A percentile compares a stretch with the other conserved stretches of the same genome.
These are phyloP conservation scores for Moesziomyces sp. DNA, from an alignment of 1,284 basidiomycete genomes.

Conservation along the genomic window DNA sequence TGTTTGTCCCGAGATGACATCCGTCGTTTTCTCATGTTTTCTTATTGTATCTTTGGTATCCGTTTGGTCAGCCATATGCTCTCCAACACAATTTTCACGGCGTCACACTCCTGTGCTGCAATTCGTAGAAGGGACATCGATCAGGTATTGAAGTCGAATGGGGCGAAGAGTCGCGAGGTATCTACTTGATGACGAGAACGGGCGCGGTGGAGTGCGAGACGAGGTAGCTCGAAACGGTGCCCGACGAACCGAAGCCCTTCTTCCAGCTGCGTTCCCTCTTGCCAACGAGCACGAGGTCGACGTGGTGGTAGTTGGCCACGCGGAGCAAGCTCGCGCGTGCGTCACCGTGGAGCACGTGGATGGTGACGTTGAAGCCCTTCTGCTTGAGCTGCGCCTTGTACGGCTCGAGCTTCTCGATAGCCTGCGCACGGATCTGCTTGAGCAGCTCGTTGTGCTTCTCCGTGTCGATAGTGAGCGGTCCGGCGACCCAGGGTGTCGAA, in stretches of 20 bases:
- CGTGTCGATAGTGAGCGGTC: constrained; percentile 62
- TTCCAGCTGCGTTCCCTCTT: constrained; percentile 58
- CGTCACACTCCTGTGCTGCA: too few relatives aligned
- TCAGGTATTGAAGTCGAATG: too few relatives aligned
- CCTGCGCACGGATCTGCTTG: constrained; percentile 57
- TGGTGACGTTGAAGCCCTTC: constrained; percentile 58
- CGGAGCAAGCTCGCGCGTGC: constrained; percentile 54
- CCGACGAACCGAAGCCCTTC: constrained; percentile 38
- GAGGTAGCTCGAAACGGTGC: constrained; percentile 59
- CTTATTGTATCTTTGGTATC: too few relatives aligned
- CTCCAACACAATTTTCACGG: too few relatives aligned
- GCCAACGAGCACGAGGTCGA: constrained; percentile 53
- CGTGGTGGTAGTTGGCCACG: constrained; percentile 58
- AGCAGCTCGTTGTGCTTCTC: constrained; percentile 63
- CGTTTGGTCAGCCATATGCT: too few relatives aligned
- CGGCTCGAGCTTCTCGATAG: constrained; percentile 60
- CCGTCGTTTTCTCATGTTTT: neutral
- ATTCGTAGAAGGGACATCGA: too few relatives aligned
- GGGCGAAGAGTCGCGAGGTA: neutral
- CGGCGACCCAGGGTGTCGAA: constrained; percentile 61
- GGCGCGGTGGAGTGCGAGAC: constrained; percentile 60
- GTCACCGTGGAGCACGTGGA: constrained; percentile 65
- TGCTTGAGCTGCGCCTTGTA: constrained; percentile 59
- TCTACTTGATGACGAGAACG: constrained; percentile 64
- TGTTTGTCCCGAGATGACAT: too few relatives aligned